A percentile compares a stretch with the other conserved stretches of the same genome.
Conservation (phyloP, 2,329 filamentous ascomycete genomes). For the Macroventuria anomochaeta region DNA sequence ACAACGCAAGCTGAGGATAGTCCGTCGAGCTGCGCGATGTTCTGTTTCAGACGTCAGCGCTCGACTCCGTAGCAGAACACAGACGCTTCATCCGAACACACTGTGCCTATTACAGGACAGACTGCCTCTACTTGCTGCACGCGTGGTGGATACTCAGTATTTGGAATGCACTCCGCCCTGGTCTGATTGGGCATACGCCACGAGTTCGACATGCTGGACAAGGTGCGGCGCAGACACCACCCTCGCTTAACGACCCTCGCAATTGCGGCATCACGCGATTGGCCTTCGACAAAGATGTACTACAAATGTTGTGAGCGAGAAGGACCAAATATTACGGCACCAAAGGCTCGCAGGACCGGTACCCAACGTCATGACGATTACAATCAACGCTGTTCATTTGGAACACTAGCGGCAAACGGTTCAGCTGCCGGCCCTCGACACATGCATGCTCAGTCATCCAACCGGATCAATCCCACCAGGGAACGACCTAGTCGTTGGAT, state of each 20-base stretch:
- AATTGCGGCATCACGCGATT: conserved; percentile 16
- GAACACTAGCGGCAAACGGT: conserved; percentile 2
- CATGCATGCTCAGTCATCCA: neutral
- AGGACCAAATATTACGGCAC: neutral
- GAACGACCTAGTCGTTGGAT: neutral
- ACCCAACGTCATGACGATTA: conserved; percentile 1
- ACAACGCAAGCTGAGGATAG: conserved; percentile 57
- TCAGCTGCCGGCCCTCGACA: neutral
- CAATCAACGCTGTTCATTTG: neutral
- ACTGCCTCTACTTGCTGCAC: conserved; percentile 44
- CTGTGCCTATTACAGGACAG: conserved; percentile 48
- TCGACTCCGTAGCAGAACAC: conserved; percentile 74
- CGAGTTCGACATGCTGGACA: conserved; percentile 29
- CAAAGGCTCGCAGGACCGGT: neutral
- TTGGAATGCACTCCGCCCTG: conserved; percentile 25
- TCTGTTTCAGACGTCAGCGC: conserved; percentile 72
- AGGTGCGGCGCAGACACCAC: conserved; percentile 29
- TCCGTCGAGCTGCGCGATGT: conserved; percentile 42
- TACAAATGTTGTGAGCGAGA: conserved; percentile 4
- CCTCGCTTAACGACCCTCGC: conserved; percentile 38
- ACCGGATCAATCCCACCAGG: neutral
- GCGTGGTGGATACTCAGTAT: conserved; percentile 34
- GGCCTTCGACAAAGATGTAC: conserved; percentile 9
- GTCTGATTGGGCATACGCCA: conserved; percentile 34
- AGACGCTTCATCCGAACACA: conserved; percentile 53